These are phyloP conservation scores for Ogataea pini DNA, from an alignment of 805 yeast genomes.

Conservation along the genomic window DNA sequence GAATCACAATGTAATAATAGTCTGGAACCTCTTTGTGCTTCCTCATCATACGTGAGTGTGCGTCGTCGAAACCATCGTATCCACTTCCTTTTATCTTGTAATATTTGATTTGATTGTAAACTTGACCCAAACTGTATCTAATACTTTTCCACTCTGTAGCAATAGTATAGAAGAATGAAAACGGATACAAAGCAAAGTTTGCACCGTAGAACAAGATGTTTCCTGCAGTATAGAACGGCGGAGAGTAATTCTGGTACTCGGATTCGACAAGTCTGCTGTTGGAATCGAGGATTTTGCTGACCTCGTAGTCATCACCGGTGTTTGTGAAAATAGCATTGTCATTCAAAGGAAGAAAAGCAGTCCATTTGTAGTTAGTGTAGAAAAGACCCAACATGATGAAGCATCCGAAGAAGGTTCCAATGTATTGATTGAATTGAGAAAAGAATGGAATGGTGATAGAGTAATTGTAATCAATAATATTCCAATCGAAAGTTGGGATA, in stretches of 20 bases:
- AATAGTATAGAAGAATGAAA: conserved; percentile 54
- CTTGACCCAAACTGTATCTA: conserved; percentile 5
- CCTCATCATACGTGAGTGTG: conserved; percentile 48
- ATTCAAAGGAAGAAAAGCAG: conserved; percentile 54
- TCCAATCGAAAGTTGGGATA: conserved; percentile 65
- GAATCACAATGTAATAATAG: conserved; percentile 59
- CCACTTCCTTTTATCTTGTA: conserved; percentile 33
- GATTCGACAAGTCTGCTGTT: conserved; percentile 44
- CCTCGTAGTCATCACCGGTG: conserved; percentile 50
- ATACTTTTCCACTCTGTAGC: conserved; percentile 13
- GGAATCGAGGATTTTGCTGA: conserved; percentile 45
- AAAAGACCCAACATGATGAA: conserved; percentile 54
- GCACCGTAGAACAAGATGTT: conserved; percentile 61
- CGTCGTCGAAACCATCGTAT: conserved; percentile 29
- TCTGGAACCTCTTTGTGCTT: conserved; percentile 71
- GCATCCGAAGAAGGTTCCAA: conserved; percentile 55
- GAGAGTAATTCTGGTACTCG: conserved; percentile 60
- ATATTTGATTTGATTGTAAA: conserved; percentile 40
- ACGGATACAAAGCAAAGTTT: conserved; percentile 63
- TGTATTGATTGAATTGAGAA: conserved; percentile 43
- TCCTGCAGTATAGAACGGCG: conserved; percentile 59
- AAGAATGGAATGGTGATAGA: conserved; percentile 65
- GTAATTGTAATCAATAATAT: conserved; percentile 55
- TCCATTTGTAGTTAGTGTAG: conserved; percentile 55
- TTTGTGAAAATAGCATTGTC: conserved; percentile 52